Conservation (phyloP, 2,329 filamentous ascomycete species). For the Neopestalotiopsis clavispora region DNA sequence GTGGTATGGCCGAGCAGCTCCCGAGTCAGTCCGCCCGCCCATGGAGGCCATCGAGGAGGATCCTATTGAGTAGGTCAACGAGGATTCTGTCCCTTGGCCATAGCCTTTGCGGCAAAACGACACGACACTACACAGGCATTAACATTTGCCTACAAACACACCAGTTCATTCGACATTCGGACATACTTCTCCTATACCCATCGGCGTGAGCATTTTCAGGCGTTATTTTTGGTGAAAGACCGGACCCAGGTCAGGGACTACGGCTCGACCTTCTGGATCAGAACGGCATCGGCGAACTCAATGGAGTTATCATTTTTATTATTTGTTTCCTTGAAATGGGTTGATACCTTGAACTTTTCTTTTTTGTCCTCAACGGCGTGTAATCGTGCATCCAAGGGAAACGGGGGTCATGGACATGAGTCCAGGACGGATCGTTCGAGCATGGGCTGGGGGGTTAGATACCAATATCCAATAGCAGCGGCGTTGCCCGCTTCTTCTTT, state of each 20-base stretch:
- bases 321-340: slow-evolving; percentile 12
- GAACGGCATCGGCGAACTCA: slow-evolving; percentile 24
- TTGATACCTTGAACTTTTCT: slow-evolving; percentile 2
- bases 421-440: background rate
- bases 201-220: slow-evolving; percentile 34
- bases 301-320: slow-evolving; percentile 23
- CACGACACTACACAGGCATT: background rate
- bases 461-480: slow-evolving; percentile 1
- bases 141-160: background rate
- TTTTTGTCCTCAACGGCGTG: slow-evolving; percentile 15
- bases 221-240: slow-evolving; percentile 26
- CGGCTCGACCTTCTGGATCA: background rate
- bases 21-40: slow-evolving; percentile 60
- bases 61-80: slow-evolving; percentile 39
- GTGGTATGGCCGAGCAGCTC: slow-evolving; percentile 60
- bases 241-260: background rate
- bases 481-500: slow-evolving; percentile 16
- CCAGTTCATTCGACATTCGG: background rate
- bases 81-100: background rate
- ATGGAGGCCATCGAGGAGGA: slow-evolving; percentile 59
- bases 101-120: background rate
- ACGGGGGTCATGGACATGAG: background rate
- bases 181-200: slow-evolving; percentile 17
- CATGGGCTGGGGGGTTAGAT: slow-evolving; percentile 3
- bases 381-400: background rate